Base-by-base conservation (phyloP, 352 stramenopile genomes). In the Phytophthora tubulina region DNA sequence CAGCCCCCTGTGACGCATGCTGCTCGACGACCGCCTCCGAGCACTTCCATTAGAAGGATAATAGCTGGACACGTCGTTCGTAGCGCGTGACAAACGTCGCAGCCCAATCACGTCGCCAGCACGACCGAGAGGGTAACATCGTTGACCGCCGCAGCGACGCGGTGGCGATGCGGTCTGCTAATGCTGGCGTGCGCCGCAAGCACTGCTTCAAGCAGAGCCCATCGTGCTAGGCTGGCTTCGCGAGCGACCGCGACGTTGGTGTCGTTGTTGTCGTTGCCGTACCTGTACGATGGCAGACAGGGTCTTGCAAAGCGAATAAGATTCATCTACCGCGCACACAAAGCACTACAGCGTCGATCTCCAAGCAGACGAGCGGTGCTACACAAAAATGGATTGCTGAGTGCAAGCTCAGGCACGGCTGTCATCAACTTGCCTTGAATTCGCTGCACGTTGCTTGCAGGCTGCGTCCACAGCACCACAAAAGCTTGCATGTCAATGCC, bases 301-400 rank as follows among this genome's bases (percentile, higher is more conserved):
- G 32, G 21, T 9, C 27, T 13, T 38, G 57, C 60, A 36, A 17
- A 57, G 42, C 45, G 62, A 57, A 70, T 70, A 70, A 70, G 62
- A 56, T 70, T 70, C 62, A 56, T 70, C 51, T 48, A 61, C 60
- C 30, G 39, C 50, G 38, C 41, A 21, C 49, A 36, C 33, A 56
- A 38, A 36, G n/a, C 15, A 54, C 42, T 42, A 44, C 54, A 39
- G 39, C 42, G 54, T 55, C 54, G 41, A 11, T 27, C 27, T 48
- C 39, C 50, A 62, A 55, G 52, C 51, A 70, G 62, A 70, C 52
- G 62, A 63, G 62, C 13, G 27, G 13, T 7, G 46, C 9, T 27
- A 27, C 10, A 13, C 61, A 45, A 48, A 61, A 50, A 14, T 49
- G 32, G 62, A 56, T 70, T 70, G 62, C 62, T 70, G 62, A 70